These are phyloP conservation scores for Calonectria leucothoes DNA, from an alignment of 2,329 filamentous ascomycete genomes.

Conservation along the genomic window DNA sequence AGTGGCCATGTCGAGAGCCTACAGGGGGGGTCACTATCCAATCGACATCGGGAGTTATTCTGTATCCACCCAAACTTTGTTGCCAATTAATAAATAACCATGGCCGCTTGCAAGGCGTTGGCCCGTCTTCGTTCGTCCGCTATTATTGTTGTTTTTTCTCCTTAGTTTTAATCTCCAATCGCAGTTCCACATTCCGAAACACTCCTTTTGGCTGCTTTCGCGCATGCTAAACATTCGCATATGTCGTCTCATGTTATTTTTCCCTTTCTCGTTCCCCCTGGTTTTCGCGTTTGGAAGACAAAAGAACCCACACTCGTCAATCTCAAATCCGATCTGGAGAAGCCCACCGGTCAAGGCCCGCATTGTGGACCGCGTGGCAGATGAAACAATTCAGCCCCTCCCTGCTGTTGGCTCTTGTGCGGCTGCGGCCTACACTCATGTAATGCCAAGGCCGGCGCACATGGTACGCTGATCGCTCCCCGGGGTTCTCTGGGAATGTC, in stretches of 20 bases:
- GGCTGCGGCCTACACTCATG: background rate
- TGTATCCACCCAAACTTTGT: background rate
- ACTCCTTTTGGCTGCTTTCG: background rate
- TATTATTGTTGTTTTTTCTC: no score
- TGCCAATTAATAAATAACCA: background rate
- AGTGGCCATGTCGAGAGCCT: background rate
- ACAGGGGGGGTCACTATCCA: background rate
- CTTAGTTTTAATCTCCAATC: background rate
- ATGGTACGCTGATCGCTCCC: background rate
- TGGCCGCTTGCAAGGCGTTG: background rate
- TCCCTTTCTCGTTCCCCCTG: background rate
- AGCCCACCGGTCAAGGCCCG: background rate
- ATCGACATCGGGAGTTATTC: background rate
- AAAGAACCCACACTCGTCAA: slow-evolving; percentile 11
- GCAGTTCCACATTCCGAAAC: background rate
- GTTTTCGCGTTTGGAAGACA: background rate
- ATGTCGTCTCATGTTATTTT: background rate
- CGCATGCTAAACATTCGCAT: no score
- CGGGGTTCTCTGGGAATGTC: background rate
- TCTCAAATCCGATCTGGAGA: slow-evolving; percentile 10
- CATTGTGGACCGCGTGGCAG: slow-evolving; percentile 5
- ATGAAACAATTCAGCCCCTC: slow-evolving; percentile 15
- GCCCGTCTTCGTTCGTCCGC: background rate
- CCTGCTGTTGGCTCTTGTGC: slow-evolving; percentile 1
- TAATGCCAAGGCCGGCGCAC: background rate